Percentiles rank a stretch among this genome's conserved stretches.
phyloP scores from a whole-genome alignment of 805 yeast genomes.

The Teunomyces funiuensis region DNA sequence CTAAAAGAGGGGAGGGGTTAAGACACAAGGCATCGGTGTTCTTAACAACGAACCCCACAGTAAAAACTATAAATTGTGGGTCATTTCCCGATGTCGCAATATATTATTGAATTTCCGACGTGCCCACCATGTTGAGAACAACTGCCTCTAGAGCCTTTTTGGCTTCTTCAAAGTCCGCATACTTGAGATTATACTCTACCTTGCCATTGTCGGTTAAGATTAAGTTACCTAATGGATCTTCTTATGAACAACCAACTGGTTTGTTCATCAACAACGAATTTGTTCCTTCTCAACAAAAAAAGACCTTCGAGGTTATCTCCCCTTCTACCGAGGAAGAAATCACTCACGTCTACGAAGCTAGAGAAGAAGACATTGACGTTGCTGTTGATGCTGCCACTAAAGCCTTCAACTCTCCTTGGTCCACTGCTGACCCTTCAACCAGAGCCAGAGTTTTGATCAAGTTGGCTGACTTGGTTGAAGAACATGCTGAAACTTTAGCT shows the following conservation, averaged over 20 bases:
- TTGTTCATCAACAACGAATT: slow-evolving; percentile 86
- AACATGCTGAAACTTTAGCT: slow-evolving; percentile 69
- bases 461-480: slow-evolving; percentile 77
- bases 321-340: slow-evolving; percentile 74
- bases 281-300: slow-evolving; percentile 54
- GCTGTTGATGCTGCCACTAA: slow-evolving; percentile 85
- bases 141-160: not conserved
- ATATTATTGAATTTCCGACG: not conserved
- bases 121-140: slow-evolving; percentile 1
- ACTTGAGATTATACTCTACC: slow-evolving; percentile 24
- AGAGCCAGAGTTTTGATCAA: slow-evolving; percentile 64
- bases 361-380: slow-evolving; percentile 71
- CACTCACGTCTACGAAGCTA: slow-evolving; percentile 70
- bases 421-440: slow-evolving; percentile 61
- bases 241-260: slow-evolving; percentile 81
- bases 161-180: slow-evolving; percentile 4
- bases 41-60: not conserved
- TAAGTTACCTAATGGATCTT: slow-evolving; percentile 69
- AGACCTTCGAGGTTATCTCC: slow-evolving; percentile 60
- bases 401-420: slow-evolving; percentile 75
- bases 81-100: no score
- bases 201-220: slow-evolving; percentile 44
- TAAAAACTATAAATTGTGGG: not conserved
- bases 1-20: not conserved
- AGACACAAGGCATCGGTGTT: not conserved